phyloP scores from a whole-genome alignment of 768 basidiomycete species.

The Amanita thiersii region DNA sequence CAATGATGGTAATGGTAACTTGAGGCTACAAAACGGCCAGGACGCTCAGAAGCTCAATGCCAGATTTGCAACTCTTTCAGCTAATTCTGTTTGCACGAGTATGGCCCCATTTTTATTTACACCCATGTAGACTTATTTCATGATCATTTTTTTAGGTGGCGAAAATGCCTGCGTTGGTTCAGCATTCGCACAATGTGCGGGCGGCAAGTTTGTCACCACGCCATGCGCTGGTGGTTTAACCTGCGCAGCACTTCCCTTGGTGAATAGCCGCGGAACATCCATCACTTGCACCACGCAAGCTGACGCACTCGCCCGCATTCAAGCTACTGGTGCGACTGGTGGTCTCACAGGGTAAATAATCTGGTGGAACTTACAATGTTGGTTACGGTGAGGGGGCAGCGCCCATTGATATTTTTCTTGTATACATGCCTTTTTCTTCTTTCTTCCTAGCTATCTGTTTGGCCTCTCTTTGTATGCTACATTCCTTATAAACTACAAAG shows the following conservation, averaged over 20 bases:
- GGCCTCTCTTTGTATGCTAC: too few species aligned
- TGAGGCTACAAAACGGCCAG: slow-evolving; percentile 26
- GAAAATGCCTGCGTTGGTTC: slow-evolving; percentile 34
- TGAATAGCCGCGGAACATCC: slow-evolving; percentile 33
- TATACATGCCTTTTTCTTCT: too few species aligned
- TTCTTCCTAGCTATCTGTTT: too few species aligned
- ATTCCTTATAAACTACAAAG: too few species aligned
- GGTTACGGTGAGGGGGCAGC: not conserved
- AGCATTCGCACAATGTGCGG: slow-evolving; percentile 42
- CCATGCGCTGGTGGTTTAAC: slow-evolving; percentile 20
- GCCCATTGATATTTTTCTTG: not conserved
- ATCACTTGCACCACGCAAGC: slow-evolving; percentile 29
- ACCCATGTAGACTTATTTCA: not conserved
- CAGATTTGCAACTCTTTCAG: slow-evolving; percentile 30
- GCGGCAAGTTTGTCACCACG: slow-evolving; percentile 25
- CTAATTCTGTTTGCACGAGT: slow-evolving; percentile 29
- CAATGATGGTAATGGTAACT: too few species aligned
- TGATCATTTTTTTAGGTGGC: slow-evolving; percentile 20
- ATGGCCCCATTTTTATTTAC: not conserved
- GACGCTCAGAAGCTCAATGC: slow-evolving; percentile 30
- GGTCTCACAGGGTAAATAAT: not conserved
- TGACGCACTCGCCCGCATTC: slow-evolving; percentile 28
- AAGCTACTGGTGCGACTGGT: slow-evolving; percentile 22
- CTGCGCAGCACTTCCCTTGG: slow-evolving; percentile 35
- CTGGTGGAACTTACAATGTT: not conserved